Evolutionary conservation across 139 green algal genomes (phyloP).

Genomic region (Chlamydomonas sp.): DNA sequence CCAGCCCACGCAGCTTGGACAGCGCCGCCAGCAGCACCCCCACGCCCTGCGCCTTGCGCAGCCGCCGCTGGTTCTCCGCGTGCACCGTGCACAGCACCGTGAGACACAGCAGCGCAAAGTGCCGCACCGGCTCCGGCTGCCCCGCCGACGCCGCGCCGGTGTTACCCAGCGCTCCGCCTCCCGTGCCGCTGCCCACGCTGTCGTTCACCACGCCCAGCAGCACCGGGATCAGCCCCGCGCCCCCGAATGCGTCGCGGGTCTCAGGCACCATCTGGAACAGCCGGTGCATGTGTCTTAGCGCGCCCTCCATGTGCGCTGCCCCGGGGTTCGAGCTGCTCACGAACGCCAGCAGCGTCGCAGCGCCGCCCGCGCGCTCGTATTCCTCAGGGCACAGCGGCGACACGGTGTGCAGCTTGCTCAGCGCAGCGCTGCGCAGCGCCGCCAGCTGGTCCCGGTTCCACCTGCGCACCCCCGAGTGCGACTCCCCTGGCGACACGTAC

Average conservation of each 20-base stretch:
- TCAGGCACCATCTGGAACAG: conserved; percentile 37
- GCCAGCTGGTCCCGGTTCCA: conserved; percentile 53
- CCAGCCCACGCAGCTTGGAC: conserved; percentile 6
- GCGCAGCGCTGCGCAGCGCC: conserved; percentile 27
- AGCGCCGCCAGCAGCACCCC: conserved; percentile 48
- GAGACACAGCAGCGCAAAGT: conserved; percentile 48
- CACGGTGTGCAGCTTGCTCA: conserved; percentile 41
- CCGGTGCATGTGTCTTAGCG: conserved; percentile 51
- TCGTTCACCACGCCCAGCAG: conserved; percentile 51
- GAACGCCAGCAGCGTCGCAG: conserved; percentile 28
- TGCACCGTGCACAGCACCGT: conserved; percentile 43
- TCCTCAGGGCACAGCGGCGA: conserved; percentile 41
- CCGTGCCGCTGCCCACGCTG: neutral
- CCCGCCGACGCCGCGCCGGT: neutral
- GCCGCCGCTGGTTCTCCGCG: conserved; percentile 46
- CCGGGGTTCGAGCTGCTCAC: neutral
- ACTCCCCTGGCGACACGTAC: conserved; percentile 8
- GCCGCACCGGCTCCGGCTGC: conserved; percentile 31
- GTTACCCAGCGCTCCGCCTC: neutral
- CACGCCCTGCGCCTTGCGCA: conserved; percentile 49
- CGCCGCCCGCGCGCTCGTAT: conserved; percentile 44
- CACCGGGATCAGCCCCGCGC: conserved; percentile 27
- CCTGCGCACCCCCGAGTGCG: conserved; percentile 28
- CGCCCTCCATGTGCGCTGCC: conserved; percentile 38
- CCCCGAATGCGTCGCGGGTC: conserved; percentile 37